Evolutionary conservation across 2,329 filamentous ascomycete species (phyloP), one percentile per base, ranked within the genome.

Genomic region (Akanthomyces uredinophilus): DNA sequence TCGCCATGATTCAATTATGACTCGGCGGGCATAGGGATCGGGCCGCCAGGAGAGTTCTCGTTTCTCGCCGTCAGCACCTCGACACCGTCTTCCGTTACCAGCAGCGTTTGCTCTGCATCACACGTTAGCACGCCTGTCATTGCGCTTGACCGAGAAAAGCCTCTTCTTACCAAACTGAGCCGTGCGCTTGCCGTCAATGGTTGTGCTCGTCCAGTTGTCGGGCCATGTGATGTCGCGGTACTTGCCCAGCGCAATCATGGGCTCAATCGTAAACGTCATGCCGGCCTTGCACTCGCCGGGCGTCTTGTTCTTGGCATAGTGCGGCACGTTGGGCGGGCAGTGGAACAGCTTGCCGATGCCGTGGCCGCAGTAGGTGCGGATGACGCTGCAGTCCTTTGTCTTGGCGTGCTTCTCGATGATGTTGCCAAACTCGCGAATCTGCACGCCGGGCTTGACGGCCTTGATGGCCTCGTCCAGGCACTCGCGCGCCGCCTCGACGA

Each of bases 261-360:
- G 95, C 78, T 99, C 95, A 65, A 99, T 99, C 0, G 95, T 99
- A 71, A 99, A 99, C 66, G 92, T 96, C 92, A 98, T 97, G 60
- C 95, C 95, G 0, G 91, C 88, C 79, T 97, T 97, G 64, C 93
- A 95, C 69, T 90, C 87, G 54, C 95, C 95, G 1, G 97, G 90
- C 0, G 94, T 92, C 84, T 98, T 99, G 79, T 98, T 99, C 83
- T 96, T 98, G 63, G 89, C 94, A 72, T 99, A 99, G 76, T 99
- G 95, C 5, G 95, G 95, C 58, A 99, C 88, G 72, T 96, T 98
- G 1, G 95, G 95, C 32, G 93, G 87, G 73, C 88, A 90, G 77
- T 99, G 95, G 83, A 99, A 99, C 49, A 96, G 81, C 66, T 87
- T 89, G 77, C 96, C 96, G 77, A 98, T 90, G 66, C 94, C 95